These are phyloP conservation scores for Cubamyces lactineus DNA, from an alignment of 768 basidiomycete species.

Conservation along the genomic window DNA sequence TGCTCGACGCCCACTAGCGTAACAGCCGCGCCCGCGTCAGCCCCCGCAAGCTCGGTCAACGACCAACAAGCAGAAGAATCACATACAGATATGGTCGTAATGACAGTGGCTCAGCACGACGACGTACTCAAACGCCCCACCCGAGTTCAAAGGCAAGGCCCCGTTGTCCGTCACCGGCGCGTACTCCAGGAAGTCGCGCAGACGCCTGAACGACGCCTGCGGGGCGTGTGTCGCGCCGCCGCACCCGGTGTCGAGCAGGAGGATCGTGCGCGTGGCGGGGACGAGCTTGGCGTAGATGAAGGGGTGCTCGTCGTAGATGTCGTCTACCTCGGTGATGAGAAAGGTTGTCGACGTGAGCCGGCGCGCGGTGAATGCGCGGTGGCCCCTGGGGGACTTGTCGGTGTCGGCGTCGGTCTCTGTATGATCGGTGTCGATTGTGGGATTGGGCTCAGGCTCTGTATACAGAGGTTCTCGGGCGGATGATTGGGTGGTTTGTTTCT, in stretches of 20 bases:
- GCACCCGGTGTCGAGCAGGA: slow-evolving; percentile 60
- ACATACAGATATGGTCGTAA: slow-evolving; percentile 61
- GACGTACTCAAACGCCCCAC: slow-evolving; percentile 46
- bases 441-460: neutral
- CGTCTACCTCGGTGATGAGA: slow-evolving; percentile 54
- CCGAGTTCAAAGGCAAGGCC: slow-evolving; percentile 47
- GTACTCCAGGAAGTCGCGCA: slow-evolving; percentile 55
- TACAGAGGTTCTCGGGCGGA: neutral
- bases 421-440: too few relatives aligned
- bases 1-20: slow-evolving; percentile 51
- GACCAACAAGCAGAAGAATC: neutral
- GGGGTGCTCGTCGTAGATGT: slow-evolving; percentile 54
- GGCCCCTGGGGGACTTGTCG: neutral
- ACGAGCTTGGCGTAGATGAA: slow-evolving; percentile 57
- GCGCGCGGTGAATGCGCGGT: slow-evolving; percentile 39
- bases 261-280: slow-evolving; percentile 42
- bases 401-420: neutral
- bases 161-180: slow-evolving; percentile 47
- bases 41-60: neutral
- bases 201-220: slow-evolving; percentile 43
- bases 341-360: slow-evolving; percentile 42
- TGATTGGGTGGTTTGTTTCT: too few relatives aligned
- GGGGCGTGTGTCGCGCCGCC: slow-evolving; percentile 50
- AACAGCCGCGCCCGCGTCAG: slow-evolving; percentile 1
- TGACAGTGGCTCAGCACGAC: slow-evolving; percentile 58